These are phyloP conservation scores for Hansenula sp. DNA, from an alignment of 1,139 yeast genomes.

Conservation along the genomic window DNA sequence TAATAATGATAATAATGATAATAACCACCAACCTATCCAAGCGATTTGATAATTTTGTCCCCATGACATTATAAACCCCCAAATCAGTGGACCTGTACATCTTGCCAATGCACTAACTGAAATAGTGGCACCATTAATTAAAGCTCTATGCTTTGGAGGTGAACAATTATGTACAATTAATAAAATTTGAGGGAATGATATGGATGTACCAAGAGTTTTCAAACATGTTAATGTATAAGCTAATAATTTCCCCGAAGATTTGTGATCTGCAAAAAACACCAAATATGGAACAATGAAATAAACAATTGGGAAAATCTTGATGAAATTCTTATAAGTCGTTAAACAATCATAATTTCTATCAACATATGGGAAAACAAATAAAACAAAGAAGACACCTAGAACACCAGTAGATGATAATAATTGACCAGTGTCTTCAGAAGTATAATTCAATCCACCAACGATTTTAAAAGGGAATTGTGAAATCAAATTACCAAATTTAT, in stretches of 20 bases:
- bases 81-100: constrained; percentile 52
- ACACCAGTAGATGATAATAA: constrained; percentile 54
- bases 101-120: constrained; percentile 52
- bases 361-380: constrained; percentile 50
- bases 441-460: constrained; percentile 46
- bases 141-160: constrained; percentile 44
- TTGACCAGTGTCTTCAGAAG: constrained; percentile 47
- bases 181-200: constrained; percentile 39
- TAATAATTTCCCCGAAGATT: constrained; percentile 4
- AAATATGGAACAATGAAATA: constrained; percentile 48
- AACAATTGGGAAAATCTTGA: constrained; percentile 41
- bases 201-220: constrained; percentile 31
- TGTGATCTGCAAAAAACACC: constrained; percentile 31
- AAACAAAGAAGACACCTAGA: constrained; percentile 48
- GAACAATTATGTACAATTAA: constrained; percentile 47
- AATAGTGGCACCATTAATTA: constrained; percentile 46
- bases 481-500: constrained; percentile 18
- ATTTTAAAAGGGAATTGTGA: constrained; percentile 45
- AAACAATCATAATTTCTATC: constrained; percentile 49
- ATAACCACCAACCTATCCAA: constrained; percentile 49
- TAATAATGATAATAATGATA: constrained; percentile 34
- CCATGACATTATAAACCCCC: constrained; percentile 55
- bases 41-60: constrained; percentile 40
- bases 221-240: constrained; percentile 28
- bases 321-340: constrained; percentile 39